A percentile compares a stretch with the other conserved stretches of the same genome.
Evolutionary conservation across 106 monocot species (phyloP).

Genomic region (Platanthera zijinensis): DNA sequence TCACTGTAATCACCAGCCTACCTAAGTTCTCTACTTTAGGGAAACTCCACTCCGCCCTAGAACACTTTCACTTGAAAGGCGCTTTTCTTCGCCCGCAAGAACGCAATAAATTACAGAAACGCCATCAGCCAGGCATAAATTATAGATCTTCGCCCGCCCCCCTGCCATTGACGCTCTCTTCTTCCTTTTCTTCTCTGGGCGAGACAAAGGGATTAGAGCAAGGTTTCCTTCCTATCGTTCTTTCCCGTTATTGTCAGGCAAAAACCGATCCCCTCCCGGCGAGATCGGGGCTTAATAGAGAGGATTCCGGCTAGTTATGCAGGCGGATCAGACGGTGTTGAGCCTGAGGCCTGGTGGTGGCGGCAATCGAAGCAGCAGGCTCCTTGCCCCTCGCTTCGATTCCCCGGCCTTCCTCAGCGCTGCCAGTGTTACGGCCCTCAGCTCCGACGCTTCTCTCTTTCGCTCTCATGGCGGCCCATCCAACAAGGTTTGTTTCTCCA

Average conservation of each 20-base stretch:
- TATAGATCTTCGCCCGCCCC: background rate
- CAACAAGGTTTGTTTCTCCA: conserved; percentile 6
- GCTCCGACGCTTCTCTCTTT: conserved; percentile 15
- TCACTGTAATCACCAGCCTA: too few relatives aligned
- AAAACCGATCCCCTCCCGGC: conserved; percentile 7
- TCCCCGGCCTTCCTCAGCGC: conserved; percentile 31
- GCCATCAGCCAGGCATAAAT: conserved; percentile 1
- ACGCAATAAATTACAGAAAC: conserved; percentile 5
- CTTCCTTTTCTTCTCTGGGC: background rate
- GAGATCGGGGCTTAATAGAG: conserved; percentile 7
- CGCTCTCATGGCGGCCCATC: conserved; percentile 47
- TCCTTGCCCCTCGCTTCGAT: conserved; percentile 38
- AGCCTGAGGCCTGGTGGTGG: conserved; percentile 81
- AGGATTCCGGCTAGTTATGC: conserved; percentile 45
- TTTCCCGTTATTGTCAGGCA: background rate
- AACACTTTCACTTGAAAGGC: background rate
- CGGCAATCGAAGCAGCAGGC: conserved; percentile 43
- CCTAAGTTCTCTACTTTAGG: background rate
- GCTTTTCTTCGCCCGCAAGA: background rate
- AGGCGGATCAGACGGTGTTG: conserved; percentile 67
- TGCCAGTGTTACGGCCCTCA: background rate
- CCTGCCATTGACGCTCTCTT: background rate
- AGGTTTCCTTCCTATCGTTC: background rate
- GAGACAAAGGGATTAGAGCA: conserved; percentile 6
- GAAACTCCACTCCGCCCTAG: background rate